Percentiles rank a stretch among this genome's conserved stretches.
Evolutionary conservation across 2,329 filamentous ascomycete species (phyloP).

Genomic region (Cadophora luteo-olivacea): DNA sequence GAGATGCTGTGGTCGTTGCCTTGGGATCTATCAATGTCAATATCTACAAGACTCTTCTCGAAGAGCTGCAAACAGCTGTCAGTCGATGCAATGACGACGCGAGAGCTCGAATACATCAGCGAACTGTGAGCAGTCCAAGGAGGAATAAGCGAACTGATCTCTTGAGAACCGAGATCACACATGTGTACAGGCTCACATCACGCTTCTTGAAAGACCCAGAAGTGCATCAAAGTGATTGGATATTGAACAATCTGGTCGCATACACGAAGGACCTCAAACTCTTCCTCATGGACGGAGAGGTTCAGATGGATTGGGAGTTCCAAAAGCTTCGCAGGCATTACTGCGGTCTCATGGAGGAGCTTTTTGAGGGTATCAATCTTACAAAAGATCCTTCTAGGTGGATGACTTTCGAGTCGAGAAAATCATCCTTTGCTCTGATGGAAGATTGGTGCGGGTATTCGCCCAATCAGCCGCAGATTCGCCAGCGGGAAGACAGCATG

Average conservation of each 20-base stretch:
- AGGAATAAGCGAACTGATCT: conserved; percentile 85
- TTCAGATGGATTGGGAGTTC: conserved; percentile 94
- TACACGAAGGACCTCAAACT: conserved; percentile 93
- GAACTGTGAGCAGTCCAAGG: conserved; percentile 81
- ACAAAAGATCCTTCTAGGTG: conserved; percentile 86
- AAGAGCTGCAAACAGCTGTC: conserved; percentile 88
- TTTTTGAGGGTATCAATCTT: conserved; percentile 90
- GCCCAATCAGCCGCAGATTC: conserved; percentile 84
- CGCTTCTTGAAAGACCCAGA: conserved; percentile 83
- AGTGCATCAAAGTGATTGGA: conserved; percentile 87
- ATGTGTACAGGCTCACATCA: conserved; percentile 93
- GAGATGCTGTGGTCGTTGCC: conserved; percentile 88
- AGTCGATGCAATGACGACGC: conserved; percentile 88
- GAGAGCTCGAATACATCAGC: conserved; percentile 83
- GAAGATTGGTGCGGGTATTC: conserved; percentile 99
- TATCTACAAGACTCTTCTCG: conserved; percentile 87
- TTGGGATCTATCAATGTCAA: conserved; percentile 95
- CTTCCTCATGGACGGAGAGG: conserved; percentile 92
- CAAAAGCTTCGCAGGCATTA: conserved; percentile 92
- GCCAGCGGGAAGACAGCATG: conserved; percentile 85
- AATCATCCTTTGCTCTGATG: conserved; percentile 95
- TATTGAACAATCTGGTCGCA: conserved; percentile 83
- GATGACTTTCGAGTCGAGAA: conserved; percentile 97
- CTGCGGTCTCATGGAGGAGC: conserved; percentile 89
- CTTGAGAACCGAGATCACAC: conserved; percentile 90